A percentile compares a stretch with the other conserved stretches of the same genome.
Evolutionary conservation across 176 grass and related monocot genomes (phyloP).

Genomic region (Avena sativa): DNA sequence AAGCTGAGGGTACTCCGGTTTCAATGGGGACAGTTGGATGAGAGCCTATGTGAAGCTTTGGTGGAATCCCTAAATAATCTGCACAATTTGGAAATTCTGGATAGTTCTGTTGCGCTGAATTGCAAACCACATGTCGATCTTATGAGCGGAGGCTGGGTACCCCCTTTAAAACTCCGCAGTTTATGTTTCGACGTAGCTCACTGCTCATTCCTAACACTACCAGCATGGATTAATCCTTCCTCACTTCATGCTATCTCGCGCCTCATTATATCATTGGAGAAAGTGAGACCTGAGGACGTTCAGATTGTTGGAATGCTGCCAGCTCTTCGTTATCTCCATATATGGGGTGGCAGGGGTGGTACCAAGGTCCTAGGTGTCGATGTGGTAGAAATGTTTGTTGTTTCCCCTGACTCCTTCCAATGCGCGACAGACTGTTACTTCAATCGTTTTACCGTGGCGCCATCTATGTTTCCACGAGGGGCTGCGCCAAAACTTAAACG

Average conservation of each 20-base stretch:
- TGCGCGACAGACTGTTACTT: not conserved
- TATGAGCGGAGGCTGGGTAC: not conserved
- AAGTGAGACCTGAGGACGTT: not conserved
- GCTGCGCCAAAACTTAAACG: not conserved
- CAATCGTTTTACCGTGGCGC: rapidly evolving
- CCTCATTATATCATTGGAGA: not conserved
- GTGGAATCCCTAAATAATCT: not conserved
- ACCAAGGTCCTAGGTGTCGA: not conserved
- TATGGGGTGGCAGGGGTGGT: not conserved
- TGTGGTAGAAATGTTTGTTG: not conserved
- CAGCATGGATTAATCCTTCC: not conserved
- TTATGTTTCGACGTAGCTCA: not conserved
- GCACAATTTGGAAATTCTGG: too few species aligned
- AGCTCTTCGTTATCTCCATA: not conserved
- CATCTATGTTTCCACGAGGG: not conserved
- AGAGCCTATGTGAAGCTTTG: too few species aligned
- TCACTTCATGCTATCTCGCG: not conserved
- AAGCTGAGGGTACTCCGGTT: too few species aligned
- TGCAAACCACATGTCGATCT: too few species aligned
- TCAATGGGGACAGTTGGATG: too few species aligned
- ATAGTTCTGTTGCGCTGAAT: not conserved
- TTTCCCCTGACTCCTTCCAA: not conserved
- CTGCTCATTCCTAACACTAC: not conserved
- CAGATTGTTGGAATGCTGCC: not conserved
- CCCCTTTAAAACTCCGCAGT: too few species aligned